Conservation (phyloP, 768 basidiomycete genomes). For the Boletellus ananas region DNA sequence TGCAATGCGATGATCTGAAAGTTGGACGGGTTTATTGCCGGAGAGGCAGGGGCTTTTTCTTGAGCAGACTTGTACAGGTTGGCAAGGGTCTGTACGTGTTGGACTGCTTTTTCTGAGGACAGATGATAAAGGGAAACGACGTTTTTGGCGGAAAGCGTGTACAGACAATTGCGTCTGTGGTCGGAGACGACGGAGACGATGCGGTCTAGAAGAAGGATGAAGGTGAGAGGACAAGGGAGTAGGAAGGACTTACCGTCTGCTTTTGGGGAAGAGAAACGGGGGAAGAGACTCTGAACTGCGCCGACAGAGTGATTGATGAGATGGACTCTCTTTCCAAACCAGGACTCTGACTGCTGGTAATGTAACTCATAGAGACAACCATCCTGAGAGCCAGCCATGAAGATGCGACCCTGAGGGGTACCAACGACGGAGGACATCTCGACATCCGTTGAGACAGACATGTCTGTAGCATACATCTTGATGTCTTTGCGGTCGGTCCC, state of each 20-base stretch:
- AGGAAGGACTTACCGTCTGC: slow-evolving; percentile 54
- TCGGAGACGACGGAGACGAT: slow-evolving; percentile 69
- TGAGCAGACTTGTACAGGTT: slow-evolving; percentile 73
- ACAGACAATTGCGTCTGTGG: slow-evolving; percentile 64
- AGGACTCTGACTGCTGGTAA: slow-evolving; percentile 86
- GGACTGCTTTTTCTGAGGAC: slow-evolving; percentile 59
- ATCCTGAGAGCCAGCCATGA: slow-evolving; percentile 83
- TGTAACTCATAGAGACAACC: slow-evolving; percentile 89
- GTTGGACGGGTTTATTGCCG: slow-evolving; percentile 61
- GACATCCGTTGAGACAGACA: slow-evolving; percentile 71
- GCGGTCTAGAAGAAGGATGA: slow-evolving; percentile 49
- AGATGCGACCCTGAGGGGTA: slow-evolving; percentile 79
- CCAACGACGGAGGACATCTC: slow-evolving; percentile 85
- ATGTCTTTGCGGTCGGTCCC: slow-evolving; percentile 61
- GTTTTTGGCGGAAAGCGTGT: slow-evolving; percentile 66
- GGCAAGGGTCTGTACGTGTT: slow-evolving; percentile 70
- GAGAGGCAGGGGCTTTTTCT: slow-evolving; percentile 77
- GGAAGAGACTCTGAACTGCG: slow-evolving; percentile 73
- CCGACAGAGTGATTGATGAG: slow-evolving; percentile 86
- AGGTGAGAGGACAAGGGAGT: background rate
- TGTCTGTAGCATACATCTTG: slow-evolving; percentile 87
- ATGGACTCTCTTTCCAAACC: slow-evolving; percentile 86
- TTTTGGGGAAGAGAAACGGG: slow-evolving; percentile 61
- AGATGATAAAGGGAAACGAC: slow-evolving; percentile 66
- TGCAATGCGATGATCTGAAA: slow-evolving; percentile 74